A percentile compares a stretch with the other conserved stretches of the same genome.
Conservation (phyloP, 164 flowering plant genomes). For the Cinnamomum micranthum region DNA sequence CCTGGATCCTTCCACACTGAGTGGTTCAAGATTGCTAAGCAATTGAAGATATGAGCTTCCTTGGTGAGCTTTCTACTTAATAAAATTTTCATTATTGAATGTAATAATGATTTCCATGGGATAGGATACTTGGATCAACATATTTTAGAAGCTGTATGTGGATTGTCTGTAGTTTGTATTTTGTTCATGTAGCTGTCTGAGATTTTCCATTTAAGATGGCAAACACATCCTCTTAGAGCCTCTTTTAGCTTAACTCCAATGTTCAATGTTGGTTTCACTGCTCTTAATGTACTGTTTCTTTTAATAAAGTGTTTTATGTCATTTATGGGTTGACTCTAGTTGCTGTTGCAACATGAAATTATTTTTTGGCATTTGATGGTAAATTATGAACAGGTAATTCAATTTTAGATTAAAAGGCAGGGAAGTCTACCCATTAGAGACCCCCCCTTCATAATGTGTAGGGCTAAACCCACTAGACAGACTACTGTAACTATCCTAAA, state of each 20-base stretch:
- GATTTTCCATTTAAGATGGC: background rate
- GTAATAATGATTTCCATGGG: background rate
- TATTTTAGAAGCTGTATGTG: background rate
- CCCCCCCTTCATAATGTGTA: background rate
- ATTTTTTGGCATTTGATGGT: background rate
- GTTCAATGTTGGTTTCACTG: background rate
- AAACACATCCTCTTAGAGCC: background rate
- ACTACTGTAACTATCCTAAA: too few relatives aligned
- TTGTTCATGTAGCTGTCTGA: background rate
- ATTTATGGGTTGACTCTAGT: background rate
- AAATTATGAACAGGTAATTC: background rate
- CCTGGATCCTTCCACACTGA: conserved; percentile 68
- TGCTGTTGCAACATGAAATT: background rate
- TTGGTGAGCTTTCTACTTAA: background rate
- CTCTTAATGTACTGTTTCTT: background rate
- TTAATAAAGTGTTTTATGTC: too few relatives aligned
- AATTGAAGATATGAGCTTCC: background rate
- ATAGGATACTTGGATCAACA: background rate
- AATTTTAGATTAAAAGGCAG: background rate
- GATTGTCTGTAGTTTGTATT: background rate
- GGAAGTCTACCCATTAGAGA: background rate
- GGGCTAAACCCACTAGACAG: background rate
- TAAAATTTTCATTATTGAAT: background rate
- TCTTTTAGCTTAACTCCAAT: too few relatives aligned
- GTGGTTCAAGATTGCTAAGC: conserved; percentile 66